Percentiles rank a stretch among this genome's conserved stretches.
Evolutionary conservation across 2,329 filamentous ascomycete species (phyloP).

Genomic region (Cladosporium velox): DNA sequence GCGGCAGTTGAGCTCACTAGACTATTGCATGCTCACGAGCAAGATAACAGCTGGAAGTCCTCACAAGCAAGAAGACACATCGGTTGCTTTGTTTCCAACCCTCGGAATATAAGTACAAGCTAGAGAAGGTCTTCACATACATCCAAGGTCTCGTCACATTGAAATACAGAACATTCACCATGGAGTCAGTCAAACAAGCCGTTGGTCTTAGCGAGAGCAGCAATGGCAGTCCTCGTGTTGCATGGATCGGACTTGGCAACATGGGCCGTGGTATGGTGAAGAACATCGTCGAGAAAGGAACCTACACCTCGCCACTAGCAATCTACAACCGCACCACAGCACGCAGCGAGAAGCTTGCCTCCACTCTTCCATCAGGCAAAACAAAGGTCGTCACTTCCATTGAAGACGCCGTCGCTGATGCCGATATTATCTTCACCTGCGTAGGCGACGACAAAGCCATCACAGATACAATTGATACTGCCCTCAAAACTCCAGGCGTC

Average conservation of each 20-base stretch:
- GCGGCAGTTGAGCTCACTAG: not conserved
- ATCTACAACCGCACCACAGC: constrained; percentile 77
- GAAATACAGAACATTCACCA: not conserved
- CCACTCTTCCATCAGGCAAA: constrained; percentile 61
- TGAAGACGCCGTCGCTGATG: constrained; percentile 63
- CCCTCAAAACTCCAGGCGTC: constrained; percentile 56
- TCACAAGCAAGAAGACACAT: not conserved
- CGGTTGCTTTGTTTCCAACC: too few species aligned
- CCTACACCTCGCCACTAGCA: constrained; percentile 69
- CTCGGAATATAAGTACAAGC: not conserved
- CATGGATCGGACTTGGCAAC: constrained; percentile 84
- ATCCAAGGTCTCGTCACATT: not conserved
- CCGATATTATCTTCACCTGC: constrained; percentile 81
- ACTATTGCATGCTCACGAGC: not conserved
- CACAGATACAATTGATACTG: constrained; percentile 29
- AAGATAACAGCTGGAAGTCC: not conserved
- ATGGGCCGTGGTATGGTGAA: constrained; percentile 85
- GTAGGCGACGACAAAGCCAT: constrained; percentile 60
- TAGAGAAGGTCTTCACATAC: not conserved
- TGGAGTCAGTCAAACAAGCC: constrained; percentile 18
- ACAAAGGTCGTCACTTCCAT: constrained; percentile 66
- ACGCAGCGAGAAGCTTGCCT: constrained; percentile 64
- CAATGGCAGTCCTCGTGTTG: constrained; percentile 44
- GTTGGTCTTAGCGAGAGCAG: constrained; percentile 7
- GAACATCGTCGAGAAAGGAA: constrained; percentile 78